A percentile compares a stretch with the other conserved stretches of the same genome.
Evolutionary conservation across 1,284 basidiomycete species (phyloP).

Genomic region (Sporisorium sorghi): DNA sequence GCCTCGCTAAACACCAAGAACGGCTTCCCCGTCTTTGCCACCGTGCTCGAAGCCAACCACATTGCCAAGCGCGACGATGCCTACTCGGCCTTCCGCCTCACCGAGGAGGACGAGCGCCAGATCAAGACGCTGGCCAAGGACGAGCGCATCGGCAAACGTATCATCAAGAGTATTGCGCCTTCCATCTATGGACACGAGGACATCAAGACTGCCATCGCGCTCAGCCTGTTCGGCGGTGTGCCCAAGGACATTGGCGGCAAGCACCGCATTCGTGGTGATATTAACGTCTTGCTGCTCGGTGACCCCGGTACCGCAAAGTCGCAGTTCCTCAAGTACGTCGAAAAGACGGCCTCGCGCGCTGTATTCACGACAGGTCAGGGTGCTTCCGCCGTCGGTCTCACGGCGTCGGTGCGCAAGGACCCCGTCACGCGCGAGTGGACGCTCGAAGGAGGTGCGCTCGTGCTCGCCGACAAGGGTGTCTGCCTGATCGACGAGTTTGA

Average conservation of each 20-base stretch:
- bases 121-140: constrained; percentile 88
- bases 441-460: constrained; percentile 94
- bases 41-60: constrained; percentile 92
- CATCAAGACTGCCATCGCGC: constrained; percentile 96
- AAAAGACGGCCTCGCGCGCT: constrained; percentile 95
- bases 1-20: constrained; percentile 98
- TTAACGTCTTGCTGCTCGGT: constrained; percentile 93
- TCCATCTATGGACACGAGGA: constrained; percentile 99
- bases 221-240: constrained; percentile 93
- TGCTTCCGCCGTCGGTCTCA: constrained; percentile 96
- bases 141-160: constrained; percentile 93
- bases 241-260: constrained; percentile 96
- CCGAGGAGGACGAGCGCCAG: constrained; percentile 93
- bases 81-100: constrained; percentile 93
- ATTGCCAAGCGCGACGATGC: constrained; percentile 90
- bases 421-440: constrained; percentile 98
- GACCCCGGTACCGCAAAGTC: constrained; percentile 99
- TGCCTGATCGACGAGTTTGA: constrained; percentile 99
- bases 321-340: constrained; percentile 98
- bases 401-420: constrained; percentile 96
- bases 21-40: constrained; percentile 98
- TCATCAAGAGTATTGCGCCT: constrained; percentile 97
- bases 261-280: constrained; percentile 94
- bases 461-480: constrained; percentile 97
- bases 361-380: constrained; percentile 99